Evolutionary conservation across 129 eudicot genomes (phyloP), one percentile per base, ranked within the genome.

Genomic region (Apium graveolens): DNA sequence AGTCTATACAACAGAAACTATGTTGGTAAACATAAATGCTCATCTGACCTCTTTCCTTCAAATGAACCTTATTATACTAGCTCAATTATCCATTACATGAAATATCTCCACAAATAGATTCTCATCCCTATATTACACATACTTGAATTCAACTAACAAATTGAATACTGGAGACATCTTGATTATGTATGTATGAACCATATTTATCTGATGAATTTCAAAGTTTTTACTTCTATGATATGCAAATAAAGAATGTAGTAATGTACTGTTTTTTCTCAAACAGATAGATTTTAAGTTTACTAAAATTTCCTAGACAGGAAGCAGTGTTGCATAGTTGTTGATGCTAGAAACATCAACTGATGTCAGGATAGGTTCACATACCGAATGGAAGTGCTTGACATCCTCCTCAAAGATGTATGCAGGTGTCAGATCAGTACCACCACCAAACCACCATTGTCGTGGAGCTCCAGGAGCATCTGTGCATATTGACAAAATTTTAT

Each of bases 381-480:
- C 97, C 92, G 80, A 80, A 79, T 96, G 99, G 87, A 96, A 96
- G 81, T 96, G 97, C 87, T 78, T 90, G 70, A 96, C 97, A 71
- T 96, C 99, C 81, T 96, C 99, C 82, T 92, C 97, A 81, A 92
- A 90, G 76, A 96, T 87, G 87, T 96, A 96, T 74, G 99, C 91
- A 75, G 99, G 99, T 39, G 97, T 96, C 84, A 92, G 82, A 86
- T 96, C 99, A 38, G 99, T 96, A 80, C 99, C 99, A 27, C 99
- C 99, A 63, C 97, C 99, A 78, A 96, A 96, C 99, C 99, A 96
- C 99, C 99, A 96, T 39, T 86, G 90, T 44, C 97, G 86, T 60
- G 99, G 99, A 62, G 99, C 99, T 79, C 99, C 99, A 10, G 99
- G 97, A 86, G 96, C 84, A 89, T 96, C 99, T 96, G 88, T 75